A percentile compares a stretch with the other conserved stretches of the same genome.
Evolutionary conservation across 225 moss, liverwort and hornwort species (phyloP).

Genomic region (Neckera pumila): DNA sequence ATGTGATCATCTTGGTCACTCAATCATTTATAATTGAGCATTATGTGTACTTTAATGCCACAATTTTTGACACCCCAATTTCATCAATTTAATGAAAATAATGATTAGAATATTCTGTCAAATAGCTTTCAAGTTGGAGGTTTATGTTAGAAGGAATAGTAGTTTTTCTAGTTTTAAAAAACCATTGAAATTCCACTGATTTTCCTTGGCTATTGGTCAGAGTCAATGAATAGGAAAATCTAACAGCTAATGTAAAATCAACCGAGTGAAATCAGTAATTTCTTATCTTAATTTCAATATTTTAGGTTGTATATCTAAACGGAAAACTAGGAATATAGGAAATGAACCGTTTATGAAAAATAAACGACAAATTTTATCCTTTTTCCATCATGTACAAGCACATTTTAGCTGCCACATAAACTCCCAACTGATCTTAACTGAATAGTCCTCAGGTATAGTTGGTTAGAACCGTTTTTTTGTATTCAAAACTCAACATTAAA

Average conservation of each 20-base stretch:
- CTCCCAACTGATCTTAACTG: accelerated
- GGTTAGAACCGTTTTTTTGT: accelerated
- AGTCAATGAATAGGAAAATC: not conserved
- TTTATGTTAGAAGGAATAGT: too few species aligned
- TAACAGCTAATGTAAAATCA: not conserved
- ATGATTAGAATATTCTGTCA: not conserved
- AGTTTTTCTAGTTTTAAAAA: not conserved
- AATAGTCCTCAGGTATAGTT: accelerated
- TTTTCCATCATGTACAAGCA: not conserved
- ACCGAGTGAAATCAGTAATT: not conserved
- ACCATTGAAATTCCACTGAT: not conserved
- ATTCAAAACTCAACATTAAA: not conserved
- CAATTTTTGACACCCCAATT: not conserved
- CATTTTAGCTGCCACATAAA: accelerated
- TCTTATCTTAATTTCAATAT: accelerated
- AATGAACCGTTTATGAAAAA: not conserved
- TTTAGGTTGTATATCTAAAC: not conserved
- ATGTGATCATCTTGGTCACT: not conserved
- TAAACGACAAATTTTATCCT: accelerated
- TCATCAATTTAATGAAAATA: not conserved
- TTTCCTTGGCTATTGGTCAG: accelerated
- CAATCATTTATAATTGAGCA: not conserved
- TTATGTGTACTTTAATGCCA: not conserved
- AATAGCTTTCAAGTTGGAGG: not conserved
- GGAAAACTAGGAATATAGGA: accelerated